Conservation (phyloP, 106 monocot species). For the Dactylorhiza incarnata region DNA sequence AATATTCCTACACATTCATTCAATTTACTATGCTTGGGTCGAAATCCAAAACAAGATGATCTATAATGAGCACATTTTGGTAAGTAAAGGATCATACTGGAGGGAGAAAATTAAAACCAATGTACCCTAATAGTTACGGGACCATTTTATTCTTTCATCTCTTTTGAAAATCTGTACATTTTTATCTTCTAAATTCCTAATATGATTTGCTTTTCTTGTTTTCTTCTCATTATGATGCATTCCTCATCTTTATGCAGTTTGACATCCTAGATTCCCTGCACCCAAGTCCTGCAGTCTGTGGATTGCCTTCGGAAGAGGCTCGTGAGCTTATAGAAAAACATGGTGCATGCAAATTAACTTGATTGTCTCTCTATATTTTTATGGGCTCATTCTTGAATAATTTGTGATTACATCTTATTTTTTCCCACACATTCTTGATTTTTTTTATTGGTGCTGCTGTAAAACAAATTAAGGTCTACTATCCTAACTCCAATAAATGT, state of each 20-base stretch:
- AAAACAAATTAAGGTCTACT: not conserved
- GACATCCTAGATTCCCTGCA: conserved; percentile 73
- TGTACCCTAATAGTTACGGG: no score
- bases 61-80: no score
- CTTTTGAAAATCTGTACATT: no score
- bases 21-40: no score
- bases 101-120: no score
- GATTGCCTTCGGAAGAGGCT: conserved; percentile 67
- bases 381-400: not conserved
- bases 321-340: conserved; percentile 69
- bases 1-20: no score
- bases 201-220: not conserved
- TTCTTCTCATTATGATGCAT: not conserved
- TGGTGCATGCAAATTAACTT: conserved; percentile 27
- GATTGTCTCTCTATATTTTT: not conserved
- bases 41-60: no score
- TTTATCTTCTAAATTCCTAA: no score
- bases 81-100: no score
- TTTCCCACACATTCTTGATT: not conserved
- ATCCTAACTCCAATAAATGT: no score
- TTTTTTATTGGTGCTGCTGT: not conserved
- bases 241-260: conserved; percentile 38
- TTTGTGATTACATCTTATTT: not conserved
- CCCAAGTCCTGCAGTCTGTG: conserved; percentile 90
- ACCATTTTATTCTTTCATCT: no score